These are phyloP conservation scores for Striga hermonthica DNA, from an alignment of 305 asterid genomes.

Conservation along the genomic window DNA sequence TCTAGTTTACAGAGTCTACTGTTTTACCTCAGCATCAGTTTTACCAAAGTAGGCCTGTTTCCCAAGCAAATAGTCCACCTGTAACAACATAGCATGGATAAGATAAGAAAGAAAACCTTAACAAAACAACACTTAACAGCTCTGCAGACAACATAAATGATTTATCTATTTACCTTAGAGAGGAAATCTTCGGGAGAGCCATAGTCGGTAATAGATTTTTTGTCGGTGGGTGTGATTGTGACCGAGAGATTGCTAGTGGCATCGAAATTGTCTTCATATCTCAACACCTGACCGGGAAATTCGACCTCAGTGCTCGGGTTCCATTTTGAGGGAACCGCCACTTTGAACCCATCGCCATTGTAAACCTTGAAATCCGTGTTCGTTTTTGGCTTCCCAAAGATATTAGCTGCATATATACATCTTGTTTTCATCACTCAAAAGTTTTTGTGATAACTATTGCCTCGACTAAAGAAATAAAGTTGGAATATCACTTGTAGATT, in stretches of 20 bases:
- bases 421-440: neutral
- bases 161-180: slow-evolving; percentile 44
- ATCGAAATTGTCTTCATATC: slow-evolving; percentile 94
- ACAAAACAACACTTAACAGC: neutral
- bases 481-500: no score
- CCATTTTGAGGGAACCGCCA: slow-evolving; percentile 81
- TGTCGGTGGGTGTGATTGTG: slow-evolving; percentile 64
- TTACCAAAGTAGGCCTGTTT: slow-evolving; percentile 80
- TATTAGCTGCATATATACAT: slow-evolving; percentile 57
- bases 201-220: slow-evolving; percentile 77
- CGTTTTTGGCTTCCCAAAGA: slow-evolving; percentile 83
- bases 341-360: slow-evolving; percentile 71
- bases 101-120: neutral
- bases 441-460: neutral
- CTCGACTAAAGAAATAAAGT: no score
- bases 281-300: slow-evolving; percentile 85
- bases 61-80: slow-evolving; percentile 91
- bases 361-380: slow-evolving; percentile 68
- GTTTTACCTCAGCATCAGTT: slow-evolving; percentile 81
- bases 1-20: no score
- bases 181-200: slow-evolving; percentile 86
- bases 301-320: slow-evolving; percentile 86
- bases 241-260: slow-evolving; percentile 62
- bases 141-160: no score
- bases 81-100: slow-evolving; percentile 20